These are phyloP conservation scores for Paecilomyces dactylethromorphus DNA, from an alignment of 2,329 filamentous ascomycete species.

Conservation along the genomic window DNA sequence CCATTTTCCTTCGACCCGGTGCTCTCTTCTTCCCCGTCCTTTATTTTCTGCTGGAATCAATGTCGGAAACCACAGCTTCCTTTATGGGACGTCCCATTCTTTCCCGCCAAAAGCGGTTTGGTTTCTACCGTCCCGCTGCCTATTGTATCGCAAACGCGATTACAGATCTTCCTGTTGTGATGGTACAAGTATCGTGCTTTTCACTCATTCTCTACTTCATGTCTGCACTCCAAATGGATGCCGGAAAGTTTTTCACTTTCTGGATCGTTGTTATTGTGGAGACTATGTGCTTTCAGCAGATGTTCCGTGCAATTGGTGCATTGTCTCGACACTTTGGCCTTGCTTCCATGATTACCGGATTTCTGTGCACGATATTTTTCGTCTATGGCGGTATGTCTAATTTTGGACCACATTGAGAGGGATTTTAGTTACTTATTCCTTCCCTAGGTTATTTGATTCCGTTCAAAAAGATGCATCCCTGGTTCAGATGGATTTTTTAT, in stretches of 20 bases:
- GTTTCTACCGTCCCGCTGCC: slow-evolving; percentile 57
- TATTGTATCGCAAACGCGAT: slow-evolving; percentile 52
- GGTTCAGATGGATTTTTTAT: slow-evolving; percentile 58
- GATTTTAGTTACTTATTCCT: slow-evolving; percentile 17
- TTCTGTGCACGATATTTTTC: slow-evolving; percentile 37
- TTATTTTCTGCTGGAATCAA: slow-evolving; percentile 54
- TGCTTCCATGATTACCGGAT: slow-evolving; percentile 40
- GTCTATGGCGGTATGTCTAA: slow-evolving; percentile 41
- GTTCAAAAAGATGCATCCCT: slow-evolving; percentile 54
- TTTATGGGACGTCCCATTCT: slow-evolving; percentile 60
- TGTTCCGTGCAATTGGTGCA: slow-evolving; percentile 44
- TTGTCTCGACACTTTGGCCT: slow-evolving; percentile 41
- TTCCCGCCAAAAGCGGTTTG: slow-evolving; percentile 61
- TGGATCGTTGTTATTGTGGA: slow-evolving; percentile 47
- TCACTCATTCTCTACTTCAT: slow-evolving; percentile 56
- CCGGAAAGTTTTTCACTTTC: slow-evolving; percentile 55
- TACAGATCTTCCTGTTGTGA: slow-evolving; percentile 49
- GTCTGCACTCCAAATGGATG: slow-evolving; percentile 45
- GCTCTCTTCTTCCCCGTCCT: slow-evolving; percentile 55
- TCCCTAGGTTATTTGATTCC: slow-evolving; percentile 52
- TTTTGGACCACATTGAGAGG: not conserved
- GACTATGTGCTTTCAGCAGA: slow-evolving; percentile 46
- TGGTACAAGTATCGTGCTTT: slow-evolving; percentile 52
- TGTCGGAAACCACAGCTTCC: slow-evolving; percentile 53
- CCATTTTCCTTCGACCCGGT: slow-evolving; percentile 53